Base-by-base conservation (phyloP, 805 yeast species). In the Candida arabinofermentans region DNA sequence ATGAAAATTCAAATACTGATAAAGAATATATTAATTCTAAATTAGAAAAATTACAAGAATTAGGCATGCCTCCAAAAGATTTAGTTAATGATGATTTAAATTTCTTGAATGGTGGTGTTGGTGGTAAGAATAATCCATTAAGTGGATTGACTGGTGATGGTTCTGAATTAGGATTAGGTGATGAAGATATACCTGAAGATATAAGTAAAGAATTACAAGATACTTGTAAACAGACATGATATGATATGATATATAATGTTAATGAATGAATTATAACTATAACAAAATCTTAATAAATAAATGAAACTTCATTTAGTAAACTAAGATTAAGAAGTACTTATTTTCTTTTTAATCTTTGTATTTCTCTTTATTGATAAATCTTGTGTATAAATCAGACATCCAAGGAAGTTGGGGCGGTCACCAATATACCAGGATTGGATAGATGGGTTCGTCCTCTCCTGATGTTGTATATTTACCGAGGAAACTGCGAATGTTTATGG, bases 401-500 rank as follows among this genome's bases (percentile, higher is more conserved):
- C 93, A 81, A 79, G 90, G 91, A 84, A 83, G 91, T 59, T 62
- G 47, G 72, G 73, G 87, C 93, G 91, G 90, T 83, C 90, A 84
- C 89, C 70, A 88, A 67, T 77, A 72, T 74, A 79, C 83, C 66
- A 77, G 74, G 81, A 73, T 43, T 36, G 48, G 54, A 55, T 40
- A 48, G 48, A 54, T 83, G 85, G 90, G 90, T 82, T 83, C 88
- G 60, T 50, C 56, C 54, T 44, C 24, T 42, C 55, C 59, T 57
- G 57, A 67, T 69, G 69, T 68, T 75, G 89, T 81, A 79, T 73
- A 79, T 67, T 86, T 84, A 83, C 90, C 93, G 93, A 78, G 91
- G 90, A 84, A 83, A 84, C 93, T 84, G 93, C 91, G 93, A 84
- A 83, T 83, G 93, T 82, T 75, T 67, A 71, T 72, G 82, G 81